Evolutionary conservation across 164 flowering plant genomes (phyloP).

Genomic region (Annona cherimola): DNA sequence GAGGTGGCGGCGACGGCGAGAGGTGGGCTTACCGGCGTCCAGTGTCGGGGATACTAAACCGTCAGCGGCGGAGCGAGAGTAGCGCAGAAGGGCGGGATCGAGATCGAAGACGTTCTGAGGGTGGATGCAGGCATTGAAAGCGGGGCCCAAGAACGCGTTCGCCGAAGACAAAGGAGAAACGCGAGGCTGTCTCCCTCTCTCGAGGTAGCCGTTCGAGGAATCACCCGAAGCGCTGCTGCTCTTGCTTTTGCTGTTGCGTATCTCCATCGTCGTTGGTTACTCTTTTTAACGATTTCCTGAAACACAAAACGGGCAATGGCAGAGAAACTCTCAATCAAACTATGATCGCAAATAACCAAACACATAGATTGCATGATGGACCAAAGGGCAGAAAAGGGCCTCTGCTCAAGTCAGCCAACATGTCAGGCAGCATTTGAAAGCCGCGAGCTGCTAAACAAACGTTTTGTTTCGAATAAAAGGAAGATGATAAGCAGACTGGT

Average conservation of each 20-base stretch:
- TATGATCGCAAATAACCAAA: background rate
- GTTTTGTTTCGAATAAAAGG: no score
- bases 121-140: conserved; percentile 3
- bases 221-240: background rate
- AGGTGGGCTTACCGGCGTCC: background rate
- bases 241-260: background rate
- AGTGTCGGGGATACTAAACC: background rate
- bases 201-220: background rate
- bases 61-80: conserved; percentile 5
- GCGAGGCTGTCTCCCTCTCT: background rate
- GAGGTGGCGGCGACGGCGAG: background rate
- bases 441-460: no score
- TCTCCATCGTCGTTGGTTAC: background rate
- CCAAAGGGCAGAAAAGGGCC: no score
- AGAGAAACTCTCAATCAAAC: background rate
- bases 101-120: conserved; percentile 1
- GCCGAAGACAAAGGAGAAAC: background rate
- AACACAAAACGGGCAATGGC: background rate
- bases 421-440: no score
- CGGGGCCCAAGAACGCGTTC: conserved; percentile 3
- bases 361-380: background rate
- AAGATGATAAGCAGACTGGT: no score
- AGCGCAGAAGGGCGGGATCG: conserved; percentile 6
- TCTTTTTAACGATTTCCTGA: background rate
- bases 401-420: no score